Percentiles rank a stretch among this genome's conserved stretches.
Conservation (phyloP, 2,329 filamentous ascomycete genomes). For the Penicillium digitatum region DNA sequence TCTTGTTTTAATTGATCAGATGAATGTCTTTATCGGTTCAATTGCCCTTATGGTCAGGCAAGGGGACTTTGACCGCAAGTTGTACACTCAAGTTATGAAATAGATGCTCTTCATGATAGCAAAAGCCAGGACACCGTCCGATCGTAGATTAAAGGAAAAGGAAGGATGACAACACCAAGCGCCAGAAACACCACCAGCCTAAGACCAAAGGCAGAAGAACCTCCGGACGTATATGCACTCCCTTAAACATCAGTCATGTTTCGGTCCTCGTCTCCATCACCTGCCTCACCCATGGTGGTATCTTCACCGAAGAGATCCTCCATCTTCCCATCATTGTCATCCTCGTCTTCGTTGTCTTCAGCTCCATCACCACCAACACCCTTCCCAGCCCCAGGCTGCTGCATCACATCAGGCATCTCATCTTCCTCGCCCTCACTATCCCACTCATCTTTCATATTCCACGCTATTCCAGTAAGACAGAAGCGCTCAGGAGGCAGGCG, state of each 20-base stretch:
- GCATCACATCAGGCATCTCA: slow-evolving; percentile 21
- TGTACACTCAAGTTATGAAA: background rate
- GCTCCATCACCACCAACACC: slow-evolving; percentile 33
- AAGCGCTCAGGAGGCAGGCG: slow-evolving; percentile 61
- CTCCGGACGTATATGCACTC: background rate
- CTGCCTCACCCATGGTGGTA: slow-evolving; percentile 37
- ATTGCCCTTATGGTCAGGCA: background rate
- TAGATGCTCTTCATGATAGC: background rate
- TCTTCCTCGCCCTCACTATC: slow-evolving; percentile 53
- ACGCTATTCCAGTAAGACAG: slow-evolving; percentile 55
- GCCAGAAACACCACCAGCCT: slow-evolving; percentile 19
- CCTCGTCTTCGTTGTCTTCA: slow-evolving; percentile 37
- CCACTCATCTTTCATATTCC: slow-evolving; percentile 57
- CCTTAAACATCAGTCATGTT: slow-evolving; percentile 43
- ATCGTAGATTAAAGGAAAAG: slow-evolving; percentile 1
- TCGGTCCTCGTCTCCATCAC: slow-evolving; percentile 39
- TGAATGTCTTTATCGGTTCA: slow-evolving; percentile 1
- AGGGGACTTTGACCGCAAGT: background rate
- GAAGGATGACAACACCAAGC: slow-evolving; percentile 11
- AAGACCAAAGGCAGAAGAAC: slow-evolving; percentile 1
- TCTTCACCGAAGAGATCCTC: slow-evolving; percentile 48
- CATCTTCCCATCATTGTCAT: slow-evolving; percentile 47
- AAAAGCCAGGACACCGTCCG: background rate
- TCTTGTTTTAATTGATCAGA: slow-evolving; percentile 13
- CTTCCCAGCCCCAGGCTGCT: slow-evolving; percentile 19